Base-by-base conservation (phyloP, 2,329 filamentous ascomycete species). In the Amphichorda felina region DNA sequence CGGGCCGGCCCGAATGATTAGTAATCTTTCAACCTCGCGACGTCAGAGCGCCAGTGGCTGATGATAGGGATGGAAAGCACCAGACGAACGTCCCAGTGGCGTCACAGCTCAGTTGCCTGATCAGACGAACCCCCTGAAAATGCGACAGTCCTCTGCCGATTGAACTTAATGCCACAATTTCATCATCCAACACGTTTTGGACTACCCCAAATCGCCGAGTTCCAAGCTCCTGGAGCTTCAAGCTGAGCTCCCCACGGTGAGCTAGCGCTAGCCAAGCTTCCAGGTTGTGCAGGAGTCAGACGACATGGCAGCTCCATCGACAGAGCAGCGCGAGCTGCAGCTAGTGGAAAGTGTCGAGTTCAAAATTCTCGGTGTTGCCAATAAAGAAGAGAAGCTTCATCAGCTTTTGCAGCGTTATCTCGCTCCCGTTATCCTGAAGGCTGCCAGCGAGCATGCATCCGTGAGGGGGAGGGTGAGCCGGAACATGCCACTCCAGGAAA, bases 261-360 rank as follows among this genome's bases (percentile, higher is more conserved):
- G 21, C 21, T 24, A 6, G 21, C 21, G n/a, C n/a, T n/a, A n/a
- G n/a, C n/a, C n/a, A n/a, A n/a, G 27, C 27, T 30, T 15, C 27
- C n/a, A 30, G 27, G 27, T 7, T 15, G 6, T 8, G 29, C 29
- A 17, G 21, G 10, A 6, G 6, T 24, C 21, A 24, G 27, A 18
- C 31, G 19, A 24, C 40, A 66, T 65, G 62, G 47, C 62, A 18
- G 40, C 47, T 19, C 36, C 49, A 18, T 52, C 31, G 19, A 3
- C 31, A 24, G 77, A 82, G 57, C 68, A 81, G 56, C 75, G 79
- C 42, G 87, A 94, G 69, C 68, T 94, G 45, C 74, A 77, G 44
- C 73, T 95, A 41, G 74, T 94, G 35, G 82, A 83, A 49, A 89
- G 84, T 52, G 81, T 94, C 31, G 87, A 93, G 56, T 75, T 91